phyloP scores from a whole-genome alignment of 495 filamentous ascomycete species.

The Neurospora sp. region DNA sequence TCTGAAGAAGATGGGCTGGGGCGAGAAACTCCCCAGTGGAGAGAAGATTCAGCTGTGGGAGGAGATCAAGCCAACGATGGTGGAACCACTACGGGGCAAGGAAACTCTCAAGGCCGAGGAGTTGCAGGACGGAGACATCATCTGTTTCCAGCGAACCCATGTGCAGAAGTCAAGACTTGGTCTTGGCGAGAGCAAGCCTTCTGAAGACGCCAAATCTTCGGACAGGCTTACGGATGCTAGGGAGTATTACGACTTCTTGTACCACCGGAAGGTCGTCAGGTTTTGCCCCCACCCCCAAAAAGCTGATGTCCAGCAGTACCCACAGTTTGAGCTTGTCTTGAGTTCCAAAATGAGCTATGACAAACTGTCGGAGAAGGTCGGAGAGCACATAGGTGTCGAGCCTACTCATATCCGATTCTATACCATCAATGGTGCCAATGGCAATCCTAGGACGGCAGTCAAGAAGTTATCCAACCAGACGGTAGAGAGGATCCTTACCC shows the following conservation, averaged over 20 bases:
- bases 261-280: constrained; percentile 66
- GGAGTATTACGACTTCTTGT: constrained; percentile 84
- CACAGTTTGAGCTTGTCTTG: constrained; percentile 58
- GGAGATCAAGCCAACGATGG: constrained; percentile 97
- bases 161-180: constrained; percentile 32
- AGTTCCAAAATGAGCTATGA: constrained; percentile 88
- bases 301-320: constrained; percentile 37
- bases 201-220: constrained; percentile 20
- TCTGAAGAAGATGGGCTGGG: constrained; percentile 78
- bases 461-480: constrained; percentile 57
- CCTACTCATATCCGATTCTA: constrained; percentile 84
- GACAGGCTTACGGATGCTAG: constrained; percentile 55
- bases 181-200: constrained; percentile 13
- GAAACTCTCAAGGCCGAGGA: constrained; percentile 80
- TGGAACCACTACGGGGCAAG: constrained; percentile 87
- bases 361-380: constrained; percentile 77
- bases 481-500: constrained; percentile 59
- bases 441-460: constrained; percentile 63
- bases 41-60: constrained; percentile 65
- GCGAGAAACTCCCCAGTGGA: constrained; percentile 40
- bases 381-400: constrained; percentile 63
- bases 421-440: constrained; percentile 63
- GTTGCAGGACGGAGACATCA: constrained; percentile 94
- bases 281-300: constrained; percentile 50
- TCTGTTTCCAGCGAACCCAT: constrained; percentile 73